Base-by-base conservation (phyloP, 768 basidiomycete genomes). In the Boletellus emodensis region DNA sequence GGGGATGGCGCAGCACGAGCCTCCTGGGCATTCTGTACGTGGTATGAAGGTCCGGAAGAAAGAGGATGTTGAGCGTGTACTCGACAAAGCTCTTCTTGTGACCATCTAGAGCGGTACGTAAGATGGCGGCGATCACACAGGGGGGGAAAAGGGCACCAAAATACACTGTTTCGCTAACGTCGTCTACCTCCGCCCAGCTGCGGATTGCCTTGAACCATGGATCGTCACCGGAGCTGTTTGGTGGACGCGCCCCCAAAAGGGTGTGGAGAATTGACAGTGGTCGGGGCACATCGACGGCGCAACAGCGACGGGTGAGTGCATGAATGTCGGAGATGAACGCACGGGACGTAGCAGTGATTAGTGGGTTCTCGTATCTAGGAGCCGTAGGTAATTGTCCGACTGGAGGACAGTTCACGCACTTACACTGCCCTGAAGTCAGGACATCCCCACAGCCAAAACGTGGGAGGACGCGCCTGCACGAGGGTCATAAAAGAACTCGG, bases 31-130 rank as follows among this genome's bases (percentile, higher is more conserved):
- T 72, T 49, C 56, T 56, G 51, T 66, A 68, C 26, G 71, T 71
- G 59, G 72, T 68, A 67, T 87, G 84, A 62, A 87, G 73, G 51
- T 82, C 84, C 1, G 90, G 90, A 44, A 91, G 76, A 52, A 90
- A 70, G 46, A 90, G 73, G 36, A 91, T 71, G 64, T 92, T 83
- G 49, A 91, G 75, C 1, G 85, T 89, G 64, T 90, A 90, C 61
- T 90, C 85, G 40, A 91, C 81, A 22, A 90, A 83, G 37, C 79
- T 79, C 67, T 81, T 84, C 49, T 80, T 78, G 60, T 85, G 82
- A 17, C 87, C 86, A 64, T 90, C 89, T 90, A 50, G 20, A 24
- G 22, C n/a, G 36, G 4, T 13, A 37, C 33, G 41, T 51, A 28
- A 48, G 14, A 18, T 36, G 17, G 14, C 34, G 11, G 22, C 11